A percentile compares a stretch with the other conserved stretches of the same genome.
phyloP scores from a whole-genome alignment of 2,329 filamentous ascomycete species.

The Biscogniauxia marginata region DNA sequence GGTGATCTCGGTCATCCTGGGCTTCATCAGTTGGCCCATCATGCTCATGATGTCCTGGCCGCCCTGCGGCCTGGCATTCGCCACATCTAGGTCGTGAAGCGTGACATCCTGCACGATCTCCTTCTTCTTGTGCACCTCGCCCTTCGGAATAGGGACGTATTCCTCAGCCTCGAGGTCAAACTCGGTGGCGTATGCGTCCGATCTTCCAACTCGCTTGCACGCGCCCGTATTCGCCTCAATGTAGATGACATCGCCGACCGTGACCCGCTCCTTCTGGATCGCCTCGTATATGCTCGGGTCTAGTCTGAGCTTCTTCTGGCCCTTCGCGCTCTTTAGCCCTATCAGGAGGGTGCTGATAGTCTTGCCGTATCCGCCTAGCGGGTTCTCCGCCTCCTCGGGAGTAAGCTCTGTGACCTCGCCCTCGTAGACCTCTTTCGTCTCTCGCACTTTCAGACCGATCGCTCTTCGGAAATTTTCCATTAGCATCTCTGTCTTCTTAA shows the following conservation, averaged over 20 bases:
- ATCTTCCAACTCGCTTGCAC: slow-evolving; percentile 93
- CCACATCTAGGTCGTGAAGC: slow-evolving; percentile 92
- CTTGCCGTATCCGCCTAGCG: slow-evolving; percentile 92
- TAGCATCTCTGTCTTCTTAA: slow-evolving; percentile 98
- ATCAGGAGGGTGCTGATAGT: slow-evolving; percentile 96
- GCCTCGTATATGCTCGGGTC: slow-evolving; percentile 99
- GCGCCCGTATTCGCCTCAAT: slow-evolving; percentile 98
- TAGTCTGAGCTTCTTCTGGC: slow-evolving; percentile 94
- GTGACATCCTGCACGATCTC: slow-evolving; percentile 99
- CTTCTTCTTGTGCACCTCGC: slow-evolving; percentile 99
- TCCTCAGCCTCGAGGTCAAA: slow-evolving; percentile 99
- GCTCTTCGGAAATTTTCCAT: slow-evolving; percentile 99
- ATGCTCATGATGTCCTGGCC: slow-evolving; percentile 99
- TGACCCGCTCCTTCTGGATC: slow-evolving; percentile 96
- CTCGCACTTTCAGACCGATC: slow-evolving; percentile 93
- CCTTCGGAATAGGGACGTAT: slow-evolving; percentile 98
- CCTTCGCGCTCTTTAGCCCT: slow-evolving; percentile 90
- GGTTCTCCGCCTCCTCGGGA: slow-evolving; percentile 97
- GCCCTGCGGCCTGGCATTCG: slow-evolving; percentile 91
- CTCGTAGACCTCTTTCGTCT: slow-evolving; percentile 99
- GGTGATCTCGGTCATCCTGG: slow-evolving; percentile 98
- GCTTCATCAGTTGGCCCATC: slow-evolving; percentile 99
- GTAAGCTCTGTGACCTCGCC: slow-evolving; percentile 97
- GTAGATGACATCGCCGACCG: slow-evolving; percentile 96
- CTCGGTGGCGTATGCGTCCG: slow-evolving; percentile 95